These are phyloP conservation scores for Kodamaea sagamina DNA, from an alignment of 805 yeast genomes.

Conservation along the genomic window DNA sequence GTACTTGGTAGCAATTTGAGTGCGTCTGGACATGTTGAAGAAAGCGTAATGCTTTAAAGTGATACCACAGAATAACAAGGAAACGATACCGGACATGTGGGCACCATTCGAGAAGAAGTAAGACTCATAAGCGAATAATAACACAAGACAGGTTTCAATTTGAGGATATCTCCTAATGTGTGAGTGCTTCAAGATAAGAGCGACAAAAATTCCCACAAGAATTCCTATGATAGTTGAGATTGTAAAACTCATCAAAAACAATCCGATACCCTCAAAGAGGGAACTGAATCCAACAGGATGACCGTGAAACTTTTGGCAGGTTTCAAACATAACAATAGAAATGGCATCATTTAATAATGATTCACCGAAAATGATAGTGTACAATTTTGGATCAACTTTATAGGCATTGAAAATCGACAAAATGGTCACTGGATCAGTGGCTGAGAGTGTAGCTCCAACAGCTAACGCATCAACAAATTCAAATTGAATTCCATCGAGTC, in stretches of 20 bases:
- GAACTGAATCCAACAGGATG: constrained; percentile 68
- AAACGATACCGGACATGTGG: constrained; percentile 98
- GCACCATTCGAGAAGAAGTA: constrained; percentile 98
- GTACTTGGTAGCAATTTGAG: constrained; percentile 94
- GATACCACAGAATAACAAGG: constrained; percentile 92
- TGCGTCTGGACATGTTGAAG: constrained; percentile 94
- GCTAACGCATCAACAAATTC: constrained; percentile 97
- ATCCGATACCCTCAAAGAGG: constrained; percentile 90
- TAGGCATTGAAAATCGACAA: constrained; percentile 94
- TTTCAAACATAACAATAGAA: constrained; percentile 98
- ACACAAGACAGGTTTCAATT: constrained; percentile 90
- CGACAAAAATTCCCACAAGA: constrained; percentile 83
- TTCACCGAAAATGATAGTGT: constrained; percentile 97
- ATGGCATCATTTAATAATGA: constrained; percentile 95
- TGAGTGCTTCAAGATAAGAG: constrained; percentile 86
- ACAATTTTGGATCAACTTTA: constrained; percentile 95
- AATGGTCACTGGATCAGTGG: constrained; percentile 98
- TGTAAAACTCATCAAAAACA: constrained; percentile 90
- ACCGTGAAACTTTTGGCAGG: constrained; percentile 95
- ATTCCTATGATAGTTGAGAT: constrained; percentile 89
- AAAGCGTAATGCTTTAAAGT: constrained; percentile 96
- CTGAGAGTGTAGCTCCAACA: constrained; percentile 96
- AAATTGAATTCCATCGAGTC: constrained; percentile 82
- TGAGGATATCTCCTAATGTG: constrained; percentile 94
- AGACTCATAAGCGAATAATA: constrained; percentile 90